phyloP scores from a whole-genome alignment of 176 grass and related monocot genomes.

The Oryza brachyantha region DNA sequence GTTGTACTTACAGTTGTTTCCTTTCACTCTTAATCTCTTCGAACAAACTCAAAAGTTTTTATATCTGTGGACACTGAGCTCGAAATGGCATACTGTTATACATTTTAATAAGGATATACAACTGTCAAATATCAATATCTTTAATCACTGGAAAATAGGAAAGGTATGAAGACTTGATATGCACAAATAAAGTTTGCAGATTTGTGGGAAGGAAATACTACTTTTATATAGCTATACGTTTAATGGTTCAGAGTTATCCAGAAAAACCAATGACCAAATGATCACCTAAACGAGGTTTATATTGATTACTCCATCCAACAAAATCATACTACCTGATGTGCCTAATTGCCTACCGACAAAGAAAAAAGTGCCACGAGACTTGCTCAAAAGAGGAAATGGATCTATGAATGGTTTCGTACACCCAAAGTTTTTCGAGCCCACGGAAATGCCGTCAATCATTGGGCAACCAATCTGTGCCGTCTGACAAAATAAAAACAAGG shows the following conservation, averaged over 20 bases:
- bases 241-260: neutral
- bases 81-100: too few relatives aligned
- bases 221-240: neutral
- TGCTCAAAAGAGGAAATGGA: neutral
- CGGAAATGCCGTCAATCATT: neutral
- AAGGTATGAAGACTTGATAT: too few relatives aligned
- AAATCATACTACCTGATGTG: neutral
- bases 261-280: neutral
- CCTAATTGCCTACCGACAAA: neutral
- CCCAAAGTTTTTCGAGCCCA: neutral
- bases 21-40: too few relatives aligned
- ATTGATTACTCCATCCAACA: neutral
- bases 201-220: too few relatives aligned
- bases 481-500: neutral
- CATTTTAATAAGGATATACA: neutral
- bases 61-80: too few relatives aligned
- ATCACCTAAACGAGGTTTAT: neutral
- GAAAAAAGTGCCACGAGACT: neutral
- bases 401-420: neutral
- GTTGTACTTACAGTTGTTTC: too few relatives aligned
- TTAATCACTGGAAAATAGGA: too few relatives aligned
- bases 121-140: too few relatives aligned
- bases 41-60: too few relatives aligned
- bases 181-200: too few relatives aligned
- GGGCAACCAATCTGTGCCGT: neutral